Base-by-base conservation (phyloP, 2,329 filamentous ascomycete species). In the Chrysoporthe puriensis region DNA sequence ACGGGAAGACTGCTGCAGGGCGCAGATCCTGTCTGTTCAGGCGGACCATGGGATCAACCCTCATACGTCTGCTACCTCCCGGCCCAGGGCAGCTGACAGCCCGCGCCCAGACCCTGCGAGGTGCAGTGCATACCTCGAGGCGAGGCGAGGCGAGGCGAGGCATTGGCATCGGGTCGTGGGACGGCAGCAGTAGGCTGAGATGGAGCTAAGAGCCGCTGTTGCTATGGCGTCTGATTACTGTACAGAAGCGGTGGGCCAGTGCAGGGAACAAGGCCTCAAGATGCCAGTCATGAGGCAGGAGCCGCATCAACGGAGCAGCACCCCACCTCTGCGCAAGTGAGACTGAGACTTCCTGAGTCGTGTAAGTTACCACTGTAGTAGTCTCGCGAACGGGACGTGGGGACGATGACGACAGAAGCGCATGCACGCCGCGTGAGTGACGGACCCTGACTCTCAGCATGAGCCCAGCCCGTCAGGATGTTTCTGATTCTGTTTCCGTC, bases 361-460 rank as follows among this genome's bases (percentile, higher is more conserved):
- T 43, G 57, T n/a, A 59, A 60, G 34, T 13, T 11, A 60, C 18
- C 21, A 43, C 14, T n/a, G 36, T 59, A 26, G 56, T 8, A 36
- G 56, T 21, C 18, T 58, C 14, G 56, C 56, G 40, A 21, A 18
- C 36, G 16, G n/a, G 26, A 8, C 36, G 61, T 54, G 61, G 61
- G 36, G 46, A 54, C 48, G 18, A 63, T 63, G 61, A 63, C 61
- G 61, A 56, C 48, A 63, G 61, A 60, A 60, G 50, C 21, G 36
- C 9, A 3, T 52, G 3, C 21, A 26, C 2, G 40, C n/a, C 36
- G 34, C 54, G 16, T 58, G 36, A 43, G 36, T 43, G 42, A 40
- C 36, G 13, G 34, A 8, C 3, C 26, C 54, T 36, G 54, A 57
- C 32, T 34, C 32, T 32, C 52, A 36, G 36, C 36, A 43, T 40